phyloP scores from a whole-genome alignment of 176 grass and related monocot genomes.

The Alopecurus myosuroides region DNA sequence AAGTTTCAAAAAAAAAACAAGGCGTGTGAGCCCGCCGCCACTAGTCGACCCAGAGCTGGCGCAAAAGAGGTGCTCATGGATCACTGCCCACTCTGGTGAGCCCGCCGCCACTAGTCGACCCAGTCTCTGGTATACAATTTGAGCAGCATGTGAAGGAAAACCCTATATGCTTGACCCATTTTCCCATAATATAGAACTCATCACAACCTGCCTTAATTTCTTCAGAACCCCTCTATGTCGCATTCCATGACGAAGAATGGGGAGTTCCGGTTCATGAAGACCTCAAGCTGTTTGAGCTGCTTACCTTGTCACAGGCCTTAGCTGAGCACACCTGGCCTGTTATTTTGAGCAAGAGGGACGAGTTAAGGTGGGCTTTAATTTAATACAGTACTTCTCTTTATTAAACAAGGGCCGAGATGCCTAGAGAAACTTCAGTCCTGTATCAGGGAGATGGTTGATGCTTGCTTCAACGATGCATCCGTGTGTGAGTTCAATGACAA shows the following conservation, averaged over 20 bases:
- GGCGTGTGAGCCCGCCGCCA: background rate
- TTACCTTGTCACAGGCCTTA: slow-evolving; percentile 46
- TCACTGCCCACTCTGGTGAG: slow-evolving; percentile 46
- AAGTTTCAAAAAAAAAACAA: too few species aligned
- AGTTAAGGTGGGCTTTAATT: background rate
- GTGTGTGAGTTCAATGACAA: slow-evolving; percentile 39
- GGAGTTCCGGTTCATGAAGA: slow-evolving; percentile 46
- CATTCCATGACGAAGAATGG: slow-evolving; percentile 66
- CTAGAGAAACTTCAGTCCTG: too few species aligned
- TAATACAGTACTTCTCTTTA: too few species aligned
- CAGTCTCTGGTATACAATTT: too few species aligned
- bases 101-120: too few species aligned
- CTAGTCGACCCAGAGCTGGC: background rate
- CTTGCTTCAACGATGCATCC: slow-evolving; percentile 27
- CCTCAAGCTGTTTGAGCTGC: slow-evolving; percentile 47
- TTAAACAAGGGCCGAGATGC: too few species aligned
- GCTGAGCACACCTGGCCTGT: slow-evolving; percentile 47
- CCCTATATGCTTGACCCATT: background rate
- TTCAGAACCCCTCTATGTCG: slow-evolving; percentile 37
- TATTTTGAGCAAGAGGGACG: slow-evolving; percentile 49
- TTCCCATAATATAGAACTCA: background rate
- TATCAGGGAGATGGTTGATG: slow-evolving; percentile 37
- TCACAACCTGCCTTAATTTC: background rate
- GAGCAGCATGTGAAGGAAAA: too few species aligned
- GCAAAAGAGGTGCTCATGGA: slow-evolving; percentile 55